Base-by-base conservation (phyloP, 2,329 filamentous ascomycete genomes). In the Mariannaea elegans region DNA sequence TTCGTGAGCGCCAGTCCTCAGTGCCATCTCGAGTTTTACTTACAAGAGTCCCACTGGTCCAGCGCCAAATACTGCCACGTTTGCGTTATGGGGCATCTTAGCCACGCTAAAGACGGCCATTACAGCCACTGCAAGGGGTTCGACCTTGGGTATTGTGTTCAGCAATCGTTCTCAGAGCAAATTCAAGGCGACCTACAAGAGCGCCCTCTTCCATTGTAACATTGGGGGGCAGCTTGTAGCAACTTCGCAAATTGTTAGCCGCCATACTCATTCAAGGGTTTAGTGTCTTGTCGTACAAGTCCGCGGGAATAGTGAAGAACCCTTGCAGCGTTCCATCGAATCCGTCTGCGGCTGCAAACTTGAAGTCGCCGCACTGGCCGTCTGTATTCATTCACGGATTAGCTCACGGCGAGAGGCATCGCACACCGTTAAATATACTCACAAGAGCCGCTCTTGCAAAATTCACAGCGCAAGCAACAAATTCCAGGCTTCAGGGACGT, bases 21-120 rank as follows among this genome's bases (percentile, higher is more conserved):
- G n/a, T n/a, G n/a, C n/a, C n/a, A n/a, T n/a, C n/a, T n/a, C n/a
- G n/a, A n/a, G n/a, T 4, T 3, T n/a, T n/a, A 10, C 45, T 48
- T n/a, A 48, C 45, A 48, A 9, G 31, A 48, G 16, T 21, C 45
- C 45, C 6, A 48, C 45, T 1, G 45, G 45, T 8, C 45, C 45
- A 7, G 45, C 45, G 1, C 45, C 45, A 48, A 48, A 24, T 1
- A 48, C 29, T 2, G 45, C 45, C 2, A 48, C 29, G 8, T 48
- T 48, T 10, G 45, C 45, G 9, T 48, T 48, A 12, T 48, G 45
- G 13, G 27, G 27, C 45, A 48, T 48, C 13, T 48, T 48, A n/a
- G 45, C 45, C 27, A 48, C 45, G 12, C 45, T 48, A n/a, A 19
- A 34, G 9, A 48, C 45, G 7, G 45, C 45, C 45, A 48, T 48